Conservation (phyloP, 495 filamentous ascomycete species). For the Amorphotheca resinae region DNA sequence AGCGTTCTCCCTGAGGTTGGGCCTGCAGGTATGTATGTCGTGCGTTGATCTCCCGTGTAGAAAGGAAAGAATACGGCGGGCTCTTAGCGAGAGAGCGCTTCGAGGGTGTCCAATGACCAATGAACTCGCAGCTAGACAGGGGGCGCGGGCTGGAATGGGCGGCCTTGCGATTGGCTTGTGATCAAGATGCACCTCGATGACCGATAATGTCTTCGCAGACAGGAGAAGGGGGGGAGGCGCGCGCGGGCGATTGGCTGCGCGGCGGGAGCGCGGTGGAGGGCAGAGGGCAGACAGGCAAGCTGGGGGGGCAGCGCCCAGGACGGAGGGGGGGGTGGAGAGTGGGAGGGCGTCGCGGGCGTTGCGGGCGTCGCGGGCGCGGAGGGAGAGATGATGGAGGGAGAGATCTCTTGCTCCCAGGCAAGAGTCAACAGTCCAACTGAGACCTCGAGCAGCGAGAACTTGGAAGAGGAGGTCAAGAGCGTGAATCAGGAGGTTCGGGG, state of each 20-base stretch:
- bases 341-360: too few species aligned
- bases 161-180: constrained; percentile 15
- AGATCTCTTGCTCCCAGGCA: too few species aligned
- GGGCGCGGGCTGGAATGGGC: constrained; percentile 3
- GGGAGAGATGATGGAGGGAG: too few species aligned
- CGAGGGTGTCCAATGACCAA: constrained; percentile 30
- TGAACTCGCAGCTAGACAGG: constrained; percentile 21
- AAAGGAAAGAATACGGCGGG: constrained; percentile 20
- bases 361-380: too few species aligned
- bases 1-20: too few species aligned
- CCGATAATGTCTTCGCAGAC: constrained; percentile 1
- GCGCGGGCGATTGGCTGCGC: constrained; percentile 8
- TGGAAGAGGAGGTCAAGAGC: neutral
- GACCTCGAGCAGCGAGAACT: too few species aligned
- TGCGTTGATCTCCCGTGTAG: constrained; percentile 19
- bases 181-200: constrained; percentile 10
- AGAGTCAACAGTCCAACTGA: too few species aligned
- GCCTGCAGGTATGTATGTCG: constrained; percentile 24
- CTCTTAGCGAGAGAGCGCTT: neutral
- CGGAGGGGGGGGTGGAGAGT: too few species aligned
- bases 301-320: neutral
- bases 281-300: neutral
- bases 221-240: constrained; percentile 7
- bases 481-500: neutral
- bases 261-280: neutral